phyloP scores from a whole-genome alignment of 2,329 filamentous ascomycete genomes.

The Cladosporium sphaerospermum region DNA sequence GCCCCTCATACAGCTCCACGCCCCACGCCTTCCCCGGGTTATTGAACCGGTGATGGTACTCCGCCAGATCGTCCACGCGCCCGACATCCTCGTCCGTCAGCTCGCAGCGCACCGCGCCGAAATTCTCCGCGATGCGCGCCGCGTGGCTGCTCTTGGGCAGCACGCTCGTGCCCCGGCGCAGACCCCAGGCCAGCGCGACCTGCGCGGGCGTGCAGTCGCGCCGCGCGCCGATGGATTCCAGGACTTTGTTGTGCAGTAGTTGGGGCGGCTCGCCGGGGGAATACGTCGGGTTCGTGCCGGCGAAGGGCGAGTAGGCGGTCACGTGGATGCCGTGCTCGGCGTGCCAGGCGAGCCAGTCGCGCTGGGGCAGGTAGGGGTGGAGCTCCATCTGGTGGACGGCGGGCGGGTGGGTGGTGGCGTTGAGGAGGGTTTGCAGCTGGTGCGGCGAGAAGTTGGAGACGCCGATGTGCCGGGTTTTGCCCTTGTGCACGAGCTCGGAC shows the following conservation, averaged over 20 bases:
- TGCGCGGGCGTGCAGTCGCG: conserved; percentile 41
- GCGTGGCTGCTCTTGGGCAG: conserved; percentile 47
- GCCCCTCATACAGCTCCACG: conserved; percentile 36
- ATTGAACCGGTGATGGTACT: conserved; percentile 35
- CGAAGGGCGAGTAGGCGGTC: conserved; percentile 46
- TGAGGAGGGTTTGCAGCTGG: conserved; percentile 44
- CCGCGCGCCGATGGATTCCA: conserved; percentile 34
- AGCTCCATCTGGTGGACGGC: conserved; percentile 45
- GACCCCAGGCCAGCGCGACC: conserved; percentile 44
- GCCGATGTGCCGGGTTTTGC: conserved; percentile 64
- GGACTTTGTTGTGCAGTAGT: conserved; percentile 39
- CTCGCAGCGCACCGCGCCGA: conserved; percentile 29
- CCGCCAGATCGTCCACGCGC: conserved; percentile 28
- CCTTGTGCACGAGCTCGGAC: conserved; percentile 53
- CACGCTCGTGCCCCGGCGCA: conserved; percentile 42
- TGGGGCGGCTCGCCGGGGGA: conserved; percentile 24
- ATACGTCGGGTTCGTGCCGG: conserved; percentile 46
- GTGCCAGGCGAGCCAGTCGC: conserved; percentile 47
- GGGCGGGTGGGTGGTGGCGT: conserved; percentile 45
- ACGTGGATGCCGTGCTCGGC: conserved; percentile 46
- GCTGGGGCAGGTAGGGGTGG: conserved; percentile 62
- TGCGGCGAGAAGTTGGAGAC: conserved; percentile 67
- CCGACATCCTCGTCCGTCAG: conserved; percentile 36
- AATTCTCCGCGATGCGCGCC: conserved; percentile 41
- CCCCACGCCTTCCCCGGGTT: conserved; percentile 38